Conservation (phyloP, 768 basidiomycete genomes). For the Suillus lakei region DNA sequence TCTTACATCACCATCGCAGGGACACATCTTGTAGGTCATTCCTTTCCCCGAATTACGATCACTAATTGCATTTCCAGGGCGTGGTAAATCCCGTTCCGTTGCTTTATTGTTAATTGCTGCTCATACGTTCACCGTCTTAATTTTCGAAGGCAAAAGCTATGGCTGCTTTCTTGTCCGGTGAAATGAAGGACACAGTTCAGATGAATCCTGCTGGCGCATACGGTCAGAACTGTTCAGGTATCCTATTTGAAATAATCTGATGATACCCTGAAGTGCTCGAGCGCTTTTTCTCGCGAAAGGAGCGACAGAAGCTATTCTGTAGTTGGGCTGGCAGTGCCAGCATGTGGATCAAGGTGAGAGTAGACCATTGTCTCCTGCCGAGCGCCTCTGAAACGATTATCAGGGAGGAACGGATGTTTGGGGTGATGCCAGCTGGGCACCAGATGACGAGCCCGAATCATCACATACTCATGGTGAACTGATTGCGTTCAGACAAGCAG, state of each 20-base stretch:
- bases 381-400: background rate
- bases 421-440: constrained; percentile 77
- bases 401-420: constrained; percentile 86
- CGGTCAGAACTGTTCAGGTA: constrained; percentile 42
- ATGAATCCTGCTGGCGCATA: constrained; percentile 83
- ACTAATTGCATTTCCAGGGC: constrained; percentile 48
- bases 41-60: constrained; percentile 10
- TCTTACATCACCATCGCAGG: constrained; percentile 85
- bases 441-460: constrained; percentile 68
- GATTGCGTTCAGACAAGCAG: constrained; percentile 70
- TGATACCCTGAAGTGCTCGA: constrained; percentile 60
- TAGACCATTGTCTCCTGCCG: too few species aligned
- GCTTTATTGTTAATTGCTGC: background rate
- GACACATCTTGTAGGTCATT: constrained; percentile 71
- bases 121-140: constrained; percentile 1
- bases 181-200: constrained; percentile 93
- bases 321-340: constrained; percentile 95
- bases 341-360: constrained; percentile 87
- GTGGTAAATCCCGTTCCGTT: constrained; percentile 54
- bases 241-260: background rate
- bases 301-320: constrained; percentile 88
- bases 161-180: constrained; percentile 93
- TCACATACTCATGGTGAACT: constrained; percentile 79
- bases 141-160: constrained; percentile 83
- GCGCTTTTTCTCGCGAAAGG: constrained; percentile 88